Evolutionary conservation across 2,329 filamentous ascomycete species (phyloP), one percentile per base, ranked within the genome.

Genomic region (Lachnellula subtilissima): DNA sequence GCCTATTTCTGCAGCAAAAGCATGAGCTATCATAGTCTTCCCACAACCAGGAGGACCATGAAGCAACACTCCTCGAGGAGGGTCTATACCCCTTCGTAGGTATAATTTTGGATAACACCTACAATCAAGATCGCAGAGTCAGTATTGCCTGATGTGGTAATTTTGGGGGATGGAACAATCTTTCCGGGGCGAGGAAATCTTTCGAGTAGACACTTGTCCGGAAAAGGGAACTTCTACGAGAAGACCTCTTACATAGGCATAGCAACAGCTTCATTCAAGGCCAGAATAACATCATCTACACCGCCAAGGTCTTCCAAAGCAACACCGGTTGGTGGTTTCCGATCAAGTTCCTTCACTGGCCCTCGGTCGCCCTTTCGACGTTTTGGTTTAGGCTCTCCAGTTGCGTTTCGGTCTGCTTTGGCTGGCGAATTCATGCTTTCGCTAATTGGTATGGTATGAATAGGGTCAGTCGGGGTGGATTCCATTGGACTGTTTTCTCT

Each of bases 11-110:
- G 88, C 87, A 3, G 90, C 90, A 64, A 90, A 86, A 1, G 88
- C 89, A 69, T 91, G 85, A 9, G 88, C 88, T 56, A 95, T 84
- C 76, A 89, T 86, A 0, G 90, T 95, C 72, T 95, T 95, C 64
- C 90, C 90, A 67, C 90, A 94, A 25, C 90, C 90, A 2, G 90
- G 89, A 0, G 90, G 90, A 0, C 90, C 90, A 71, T 95, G 88
- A 5, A 95, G 78, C 23, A 95, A 74, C 15, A 95, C 85, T 58
- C 89, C 88, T 48, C 87, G 83, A 37, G 87, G 85, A 42, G 88
- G 84, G 37, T 88, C 84, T 46, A 89, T 80, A 25, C 85, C 84
- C 36, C 84, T 82, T 17, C 79, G 75, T 37, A 81, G 74, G 65
- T 88, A 93, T 48, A 83, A 79, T 61, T 86, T 78, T 0, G 88